Evolutionary conservation across 805 yeast genomes (phyloP).

Genomic region (Hanseniaspora meyeri): DNA sequence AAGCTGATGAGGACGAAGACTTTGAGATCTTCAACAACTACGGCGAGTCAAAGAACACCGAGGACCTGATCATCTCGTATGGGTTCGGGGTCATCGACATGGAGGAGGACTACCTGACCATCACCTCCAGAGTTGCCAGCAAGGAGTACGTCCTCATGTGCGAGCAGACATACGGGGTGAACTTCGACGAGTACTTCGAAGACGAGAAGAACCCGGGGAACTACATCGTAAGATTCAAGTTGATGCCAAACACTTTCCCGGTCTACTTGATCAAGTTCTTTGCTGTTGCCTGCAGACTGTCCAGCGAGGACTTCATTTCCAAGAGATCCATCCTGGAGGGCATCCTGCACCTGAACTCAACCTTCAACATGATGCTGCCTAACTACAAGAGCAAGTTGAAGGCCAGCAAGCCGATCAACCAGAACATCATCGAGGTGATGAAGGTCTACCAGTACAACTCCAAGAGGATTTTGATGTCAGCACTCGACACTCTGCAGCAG

Average conservation of each 20-base stretch:
- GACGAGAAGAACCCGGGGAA: slow-evolving; percentile 31
- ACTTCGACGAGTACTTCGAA: slow-evolving; percentile 25
- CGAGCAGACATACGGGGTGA: slow-evolving; percentile 31
- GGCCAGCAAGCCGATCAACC: slow-evolving; percentile 15
- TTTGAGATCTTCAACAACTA: slow-evolving; percentile 64
- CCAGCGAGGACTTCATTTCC: slow-evolving; percentile 37
- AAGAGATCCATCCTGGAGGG: slow-evolving; percentile 53
- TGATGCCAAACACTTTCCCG: slow-evolving; percentile 23
- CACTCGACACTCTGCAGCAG: slow-evolving; percentile 30
- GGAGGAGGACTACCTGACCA: slow-evolving; percentile 43
- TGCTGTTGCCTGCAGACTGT: slow-evolving; percentile 39
- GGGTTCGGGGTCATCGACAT: slow-evolving; percentile 43
- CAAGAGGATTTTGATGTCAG: slow-evolving; percentile 33
- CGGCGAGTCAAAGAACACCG: slow-evolving; percentile 71
- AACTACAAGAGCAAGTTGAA: slow-evolving; percentile 28
- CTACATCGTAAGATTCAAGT: slow-evolving; percentile 28
- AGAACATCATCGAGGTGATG: slow-evolving; percentile 26
- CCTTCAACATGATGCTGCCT: slow-evolving; percentile 40
- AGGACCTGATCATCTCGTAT: slow-evolving; percentile 66
- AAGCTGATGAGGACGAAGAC: slow-evolving; percentile 16
- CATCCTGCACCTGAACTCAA: slow-evolving; percentile 38
- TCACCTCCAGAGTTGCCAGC: slow-evolving; percentile 44
- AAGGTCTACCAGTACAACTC: slow-evolving; percentile 41
- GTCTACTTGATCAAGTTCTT: slow-evolving; percentile 40
- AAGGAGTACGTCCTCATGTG: slow-evolving; percentile 25